Conservation (phyloP, 2,329 filamentous ascomycete species). For the Cladophialophora exuberans region DNA sequence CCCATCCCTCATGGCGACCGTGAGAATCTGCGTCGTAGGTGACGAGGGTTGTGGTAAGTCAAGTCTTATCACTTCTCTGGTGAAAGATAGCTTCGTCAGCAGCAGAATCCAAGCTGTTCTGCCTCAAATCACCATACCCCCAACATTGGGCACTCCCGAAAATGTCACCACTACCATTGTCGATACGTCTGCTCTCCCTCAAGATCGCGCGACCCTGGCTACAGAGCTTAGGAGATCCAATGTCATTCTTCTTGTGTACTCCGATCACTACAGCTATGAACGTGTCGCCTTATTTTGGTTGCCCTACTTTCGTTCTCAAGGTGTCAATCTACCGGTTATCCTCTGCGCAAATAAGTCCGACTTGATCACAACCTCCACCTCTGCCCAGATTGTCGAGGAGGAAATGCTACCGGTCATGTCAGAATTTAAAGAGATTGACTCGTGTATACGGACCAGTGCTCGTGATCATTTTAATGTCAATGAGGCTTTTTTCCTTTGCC, state of each 20-base stretch:
- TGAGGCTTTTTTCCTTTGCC: conserved; percentile 95
- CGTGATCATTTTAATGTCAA: conserved; percentile 92
- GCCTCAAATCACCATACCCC: conserved; percentile 92
- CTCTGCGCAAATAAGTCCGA: conserved; percentile 98
- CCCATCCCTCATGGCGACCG: conserved; percentile 41
- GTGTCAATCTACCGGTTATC: conserved; percentile 98
- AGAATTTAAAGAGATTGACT: conserved; percentile 98
- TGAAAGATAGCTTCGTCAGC: conserved; percentile 95
- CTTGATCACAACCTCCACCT: conserved; percentile 71
- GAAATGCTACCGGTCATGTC: conserved; percentile 99
- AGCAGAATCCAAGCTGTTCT: conserved; percentile 94
- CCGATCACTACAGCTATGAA: conserved; percentile 99
- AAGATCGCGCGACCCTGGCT: conserved; percentile 85
- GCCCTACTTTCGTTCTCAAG: conserved; percentile 94
- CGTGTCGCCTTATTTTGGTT: conserved; percentile 97
- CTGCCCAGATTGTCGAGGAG: conserved; percentile 86
- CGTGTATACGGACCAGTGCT: conserved; percentile 92
- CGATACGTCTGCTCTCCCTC: conserved; percentile 92
- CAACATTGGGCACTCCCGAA: conserved; percentile 88
- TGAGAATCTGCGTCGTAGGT: conserved; percentile 94
- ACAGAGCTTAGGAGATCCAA: conserved; percentile 97
- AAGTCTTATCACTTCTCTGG: conserved; percentile 88
- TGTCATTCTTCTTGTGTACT: conserved; percentile 94
- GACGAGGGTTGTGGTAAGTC: conserved; percentile 96
- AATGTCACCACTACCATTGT: conserved; percentile 98